Evolutionary conservation across 2,329 filamentous ascomycete species (phyloP).

Genomic region (Ophiostoma piceae): DNA sequence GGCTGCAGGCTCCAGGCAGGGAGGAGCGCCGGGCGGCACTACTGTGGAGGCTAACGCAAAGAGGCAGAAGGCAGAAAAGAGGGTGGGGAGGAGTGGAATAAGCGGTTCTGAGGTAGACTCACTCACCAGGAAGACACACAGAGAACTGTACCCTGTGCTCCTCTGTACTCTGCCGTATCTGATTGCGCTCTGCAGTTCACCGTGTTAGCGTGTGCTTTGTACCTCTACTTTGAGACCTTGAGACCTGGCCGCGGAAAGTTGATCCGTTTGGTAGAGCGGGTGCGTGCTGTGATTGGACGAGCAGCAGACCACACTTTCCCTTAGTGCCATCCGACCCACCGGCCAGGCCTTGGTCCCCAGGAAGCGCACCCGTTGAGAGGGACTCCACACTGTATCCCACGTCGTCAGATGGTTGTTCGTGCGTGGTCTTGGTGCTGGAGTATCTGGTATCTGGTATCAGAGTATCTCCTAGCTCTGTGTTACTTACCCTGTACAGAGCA

Average conservation of each 20-base stretch:
- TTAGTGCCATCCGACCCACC: conserved; percentile 12
- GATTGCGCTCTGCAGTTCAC: conserved; percentile 12
- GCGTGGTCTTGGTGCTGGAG: neutral
- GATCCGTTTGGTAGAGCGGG: neutral
- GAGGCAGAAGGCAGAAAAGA: neutral
- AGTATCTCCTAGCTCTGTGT: neutral
- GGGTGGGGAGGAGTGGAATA: conserved; percentile 6
- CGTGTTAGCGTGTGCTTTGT: conserved; percentile 8
- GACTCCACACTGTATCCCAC: conserved; percentile 14
- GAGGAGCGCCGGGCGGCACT: conserved; percentile 10
- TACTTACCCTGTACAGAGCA: too few relatives aligned
- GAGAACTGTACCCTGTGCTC: neutral
- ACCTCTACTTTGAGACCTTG: neutral
- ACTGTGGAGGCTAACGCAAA: neutral
- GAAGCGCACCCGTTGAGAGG: conserved; percentile 10
- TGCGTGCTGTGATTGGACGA: neutral
- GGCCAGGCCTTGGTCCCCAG: conserved; percentile 10
- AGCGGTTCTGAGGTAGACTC: too few relatives aligned
- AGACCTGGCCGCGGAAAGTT: neutral
- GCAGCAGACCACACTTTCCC: neutral
- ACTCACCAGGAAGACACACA: too few relatives aligned
- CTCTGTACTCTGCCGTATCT: neutral
- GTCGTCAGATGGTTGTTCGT: conserved; percentile 10
- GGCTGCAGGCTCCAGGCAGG: conserved; percentile 6
- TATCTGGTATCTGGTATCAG: neutral